These are phyloP conservation scores for Yarrowia hollandica DNA, from an alignment of 805 yeast genomes.

Conservation along the genomic window DNA sequence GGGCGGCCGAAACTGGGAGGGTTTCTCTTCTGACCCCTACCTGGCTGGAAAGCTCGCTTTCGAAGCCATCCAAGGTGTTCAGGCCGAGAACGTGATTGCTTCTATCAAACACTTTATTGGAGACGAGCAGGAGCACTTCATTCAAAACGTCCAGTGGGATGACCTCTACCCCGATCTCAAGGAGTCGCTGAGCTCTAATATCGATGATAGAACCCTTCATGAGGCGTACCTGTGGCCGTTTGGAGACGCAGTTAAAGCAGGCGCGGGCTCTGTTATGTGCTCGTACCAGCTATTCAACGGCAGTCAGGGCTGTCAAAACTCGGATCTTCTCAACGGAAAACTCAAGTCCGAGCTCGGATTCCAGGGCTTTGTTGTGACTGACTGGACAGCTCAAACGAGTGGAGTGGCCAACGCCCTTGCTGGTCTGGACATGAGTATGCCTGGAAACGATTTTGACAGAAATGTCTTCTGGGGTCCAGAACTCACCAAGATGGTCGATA, in stretches of 20 bases:
- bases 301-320: background rate
- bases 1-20: no score
- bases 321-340: background rate
- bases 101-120: constrained; percentile 1
- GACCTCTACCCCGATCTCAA: background rate
- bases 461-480: background rate
- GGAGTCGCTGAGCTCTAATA: background rate
- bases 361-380: background rate
- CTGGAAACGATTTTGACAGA: background rate
- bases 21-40: background rate
- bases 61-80: background rate
- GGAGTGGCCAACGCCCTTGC: constrained; percentile 7
- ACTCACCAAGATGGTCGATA: background rate
- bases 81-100: background rate
- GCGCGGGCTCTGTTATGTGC: background rate
- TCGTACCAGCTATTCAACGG: constrained; percentile 1
- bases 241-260: background rate
- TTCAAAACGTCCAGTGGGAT: background rate
- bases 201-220: background rate
- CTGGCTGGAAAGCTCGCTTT: background rate
- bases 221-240: background rate
- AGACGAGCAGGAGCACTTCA: constrained; percentile 4
- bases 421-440: background rate
- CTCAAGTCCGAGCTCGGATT: constrained; percentile 3
- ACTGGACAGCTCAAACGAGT: background rate